phyloP scores from a whole-genome alignment of 2,329 filamentous ascomycete genomes.

The Arthrobotrys conoides region DNA sequence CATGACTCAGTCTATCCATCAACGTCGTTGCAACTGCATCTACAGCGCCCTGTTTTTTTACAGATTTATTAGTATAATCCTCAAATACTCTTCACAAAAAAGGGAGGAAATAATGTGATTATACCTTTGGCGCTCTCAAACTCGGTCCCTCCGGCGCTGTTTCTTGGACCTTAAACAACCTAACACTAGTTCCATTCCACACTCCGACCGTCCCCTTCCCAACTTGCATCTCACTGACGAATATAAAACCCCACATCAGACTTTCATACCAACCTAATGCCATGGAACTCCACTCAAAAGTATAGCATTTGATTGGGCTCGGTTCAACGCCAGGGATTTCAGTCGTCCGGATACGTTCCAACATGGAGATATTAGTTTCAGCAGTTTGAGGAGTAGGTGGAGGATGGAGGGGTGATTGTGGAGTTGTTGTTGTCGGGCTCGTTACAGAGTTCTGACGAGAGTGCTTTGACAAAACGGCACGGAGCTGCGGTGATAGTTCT shows the following conservation, averaged over 20 bases:
- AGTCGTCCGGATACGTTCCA: conserved; percentile 74
- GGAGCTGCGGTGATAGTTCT: conserved; percentile 74
- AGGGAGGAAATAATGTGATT: conserved; percentile 70
- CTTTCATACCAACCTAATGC: conserved; percentile 96
- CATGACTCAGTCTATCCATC: conserved; percentile 63
- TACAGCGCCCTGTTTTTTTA: conserved; percentile 61
- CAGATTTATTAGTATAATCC: neutral
- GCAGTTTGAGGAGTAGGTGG: conserved; percentile 64
- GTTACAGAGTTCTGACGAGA: conserved; percentile 66
- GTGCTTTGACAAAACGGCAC: conserved; percentile 69
- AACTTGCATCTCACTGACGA: conserved; percentile 88
- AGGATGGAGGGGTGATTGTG: conserved; percentile 67
- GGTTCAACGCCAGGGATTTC: conserved; percentile 81
- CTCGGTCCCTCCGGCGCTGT: conserved; percentile 84
- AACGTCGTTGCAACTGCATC: conserved; percentile 64
- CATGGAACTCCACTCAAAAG: conserved; percentile 93
- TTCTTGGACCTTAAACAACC: conserved; percentile 90
- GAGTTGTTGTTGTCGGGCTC: conserved; percentile 66
- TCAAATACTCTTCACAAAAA: conserved; percentile 60
- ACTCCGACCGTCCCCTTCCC: conserved; percentile 89
- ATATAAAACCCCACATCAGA: conserved; percentile 92
- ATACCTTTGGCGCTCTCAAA: conserved; percentile 79
- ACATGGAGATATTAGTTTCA: conserved; percentile 66
- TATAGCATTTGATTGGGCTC: conserved; percentile 81
- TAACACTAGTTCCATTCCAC: conserved; percentile 92